These are phyloP conservation scores for Centella asiatica DNA, from an alignment of 129 eudicot species.

Conservation along the genomic window DNA sequence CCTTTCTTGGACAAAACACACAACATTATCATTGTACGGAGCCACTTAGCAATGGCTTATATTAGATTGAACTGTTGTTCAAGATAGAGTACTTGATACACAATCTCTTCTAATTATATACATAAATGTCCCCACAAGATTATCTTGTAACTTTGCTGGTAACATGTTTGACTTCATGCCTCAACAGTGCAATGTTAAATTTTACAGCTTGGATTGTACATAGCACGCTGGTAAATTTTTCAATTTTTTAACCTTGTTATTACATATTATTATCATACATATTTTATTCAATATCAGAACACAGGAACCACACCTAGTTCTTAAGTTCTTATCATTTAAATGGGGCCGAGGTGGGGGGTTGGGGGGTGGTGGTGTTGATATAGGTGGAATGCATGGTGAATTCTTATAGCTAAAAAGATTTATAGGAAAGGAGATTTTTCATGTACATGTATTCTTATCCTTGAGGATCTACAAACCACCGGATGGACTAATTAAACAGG, in stretches of 20 bases:
- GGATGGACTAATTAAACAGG: not conserved
- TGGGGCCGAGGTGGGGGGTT: too few species aligned
- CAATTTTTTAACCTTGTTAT: too few species aligned
- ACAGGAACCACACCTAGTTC: conserved; percentile 6
- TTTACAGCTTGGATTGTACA: conserved; percentile 2
- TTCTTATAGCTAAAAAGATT: not conserved
- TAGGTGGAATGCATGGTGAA: too few species aligned
- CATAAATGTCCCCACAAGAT: not conserved
- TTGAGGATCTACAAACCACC: not conserved
- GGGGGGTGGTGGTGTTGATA: too few species aligned
- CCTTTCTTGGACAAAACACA: conserved; percentile 7
- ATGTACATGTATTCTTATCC: not conserved
- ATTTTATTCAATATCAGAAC: too few species aligned
- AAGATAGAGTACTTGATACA: conserved; percentile 5
- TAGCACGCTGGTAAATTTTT: too few species aligned
- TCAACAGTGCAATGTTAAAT: too few species aligned
- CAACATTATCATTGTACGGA: conserved; percentile 36
- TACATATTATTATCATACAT: too few species aligned
- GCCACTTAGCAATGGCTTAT: conserved; percentile 20
- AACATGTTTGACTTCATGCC: too few species aligned
- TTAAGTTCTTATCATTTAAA: not conserved
- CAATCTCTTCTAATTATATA: not conserved
- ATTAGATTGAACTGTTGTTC: conserved; percentile 27
- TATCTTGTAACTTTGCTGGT: not conserved
- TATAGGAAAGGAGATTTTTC: not conserved